Base-by-base conservation (phyloP, 805 yeast species). In the Saccharomycopsis sp. region DNA sequence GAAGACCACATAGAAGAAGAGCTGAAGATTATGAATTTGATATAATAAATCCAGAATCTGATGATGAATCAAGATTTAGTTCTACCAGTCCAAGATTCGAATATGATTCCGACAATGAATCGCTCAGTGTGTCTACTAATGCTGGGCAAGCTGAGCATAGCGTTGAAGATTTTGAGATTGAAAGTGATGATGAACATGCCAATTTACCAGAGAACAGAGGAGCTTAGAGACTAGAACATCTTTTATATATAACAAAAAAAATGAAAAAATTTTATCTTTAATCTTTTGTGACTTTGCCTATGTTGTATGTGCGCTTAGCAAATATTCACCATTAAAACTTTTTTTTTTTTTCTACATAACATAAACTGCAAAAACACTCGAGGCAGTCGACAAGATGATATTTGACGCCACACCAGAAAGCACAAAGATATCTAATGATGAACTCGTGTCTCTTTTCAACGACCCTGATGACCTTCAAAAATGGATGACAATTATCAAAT, bases 21-120 rank as follows among this genome's bases (percentile, higher is more conserved):
- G 76, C 81, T 55, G 87, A 80, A 32, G 77, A 77, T 44, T 80
- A 75, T 55, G 93, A 84, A 57, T 81, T 84, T 56, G 94, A 84
- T 57, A 77, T 83, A 38, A 84, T 84, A 37, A 82, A 79, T 16
- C 81, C 83, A 5, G 84, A 81, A 38, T 62, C 67, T 6, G 67
- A 65, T 24, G 60, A 60, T 37, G 66, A 63, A 29, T 47, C 50
- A 16, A 33, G 50, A 22, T 33, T 28, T 13, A 42, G 47, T 24
- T 19, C 40, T 3, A 23, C 43, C n/a, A 44, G 48, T 32, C 48
- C 45, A 14, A 36, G 52, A 22, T 49, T 49, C 31, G 48, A 46
- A 16, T 49, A 46, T 27, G 52, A 49, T 35, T 46, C 50, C 11
- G 52, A 49, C 22, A 49, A 45, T 29, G 52, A 42, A 26, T 40